phyloP scores from a whole-genome alignment of 305 asterid species.

The Coffea humblotiana region DNA sequence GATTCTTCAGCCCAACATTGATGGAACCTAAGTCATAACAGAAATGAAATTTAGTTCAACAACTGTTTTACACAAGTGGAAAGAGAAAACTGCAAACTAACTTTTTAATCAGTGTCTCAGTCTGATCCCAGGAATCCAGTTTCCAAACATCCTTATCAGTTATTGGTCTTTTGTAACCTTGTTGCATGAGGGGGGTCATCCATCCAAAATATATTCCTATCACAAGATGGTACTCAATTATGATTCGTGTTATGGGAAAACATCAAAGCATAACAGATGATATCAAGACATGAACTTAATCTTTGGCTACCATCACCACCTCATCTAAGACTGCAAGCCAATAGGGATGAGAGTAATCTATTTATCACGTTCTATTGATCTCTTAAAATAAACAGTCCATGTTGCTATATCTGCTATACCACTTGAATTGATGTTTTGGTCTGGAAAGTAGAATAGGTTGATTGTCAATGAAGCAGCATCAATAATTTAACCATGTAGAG shows the following conservation, averaged over 20 bases:
- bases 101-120: conserved; percentile 60
- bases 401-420: neutral
- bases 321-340: neutral
- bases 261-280: neutral
- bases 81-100: conserved; percentile 10
- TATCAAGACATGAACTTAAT: neutral
- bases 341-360: neutral
- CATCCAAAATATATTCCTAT: conserved; percentile 42
- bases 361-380: neutral
- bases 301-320: neutral
- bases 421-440: neutral
- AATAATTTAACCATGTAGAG: neutral
- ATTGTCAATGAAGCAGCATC: neutral
- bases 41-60: neutral
- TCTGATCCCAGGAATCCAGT: conserved; percentile 86
- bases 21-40: conserved; percentile 28
- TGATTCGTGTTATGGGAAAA: neutral
- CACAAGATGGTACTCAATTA: conserved; percentile 7
- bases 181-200: conserved; percentile 73
- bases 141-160: conserved; percentile 93
- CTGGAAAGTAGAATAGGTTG: neutral
- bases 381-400: neutral
- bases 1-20: conserved; percentile 40
- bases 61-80: neutral
- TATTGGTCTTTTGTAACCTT: conserved; percentile 76